Conservation (phyloP, 2,329 filamentous ascomycete genomes). For the Pyrenophora tritici-repentis region DNA sequence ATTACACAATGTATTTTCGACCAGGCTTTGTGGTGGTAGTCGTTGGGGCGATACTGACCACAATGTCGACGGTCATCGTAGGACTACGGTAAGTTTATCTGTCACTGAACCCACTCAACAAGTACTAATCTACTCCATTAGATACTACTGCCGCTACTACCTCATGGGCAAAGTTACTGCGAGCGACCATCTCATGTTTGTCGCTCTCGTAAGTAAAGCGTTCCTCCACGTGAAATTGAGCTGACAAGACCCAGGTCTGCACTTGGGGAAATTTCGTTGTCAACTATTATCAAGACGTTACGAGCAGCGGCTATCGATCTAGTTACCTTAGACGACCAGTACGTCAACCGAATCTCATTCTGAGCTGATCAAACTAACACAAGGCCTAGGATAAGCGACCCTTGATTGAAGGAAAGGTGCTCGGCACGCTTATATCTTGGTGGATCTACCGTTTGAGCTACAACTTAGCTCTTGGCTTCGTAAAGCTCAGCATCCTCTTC, state of each 20-base stretch:
- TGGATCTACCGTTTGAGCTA: conserved; percentile 43
- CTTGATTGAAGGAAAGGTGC: conserved; percentile 27
- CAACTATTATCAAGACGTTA: conserved; percentile 44
- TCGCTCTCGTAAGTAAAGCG: conserved; percentile 33
- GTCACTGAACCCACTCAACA: not conserved
- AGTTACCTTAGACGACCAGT: conserved; percentile 36
- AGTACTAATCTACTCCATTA: conserved; percentile 16
- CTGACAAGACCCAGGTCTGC: conserved; percentile 32
- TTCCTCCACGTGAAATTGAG: not conserved
- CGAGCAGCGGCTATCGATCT: conserved; percentile 32
- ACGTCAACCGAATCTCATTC: not conserved
- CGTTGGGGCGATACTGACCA: conserved; percentile 42
- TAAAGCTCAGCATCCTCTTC: conserved; percentile 41
- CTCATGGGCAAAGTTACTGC: conserved; percentile 37
- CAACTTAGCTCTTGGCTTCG: conserved; percentile 36
- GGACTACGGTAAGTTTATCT: conserved; percentile 33
- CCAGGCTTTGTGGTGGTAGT: conserved; percentile 44
- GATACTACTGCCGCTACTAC: conserved; percentile 44
- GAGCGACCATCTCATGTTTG: conserved; percentile 44
- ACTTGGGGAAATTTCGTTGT: conserved; percentile 45
- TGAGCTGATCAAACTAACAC: conserved; percentile 10
- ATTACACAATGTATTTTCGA: conserved; percentile 31
- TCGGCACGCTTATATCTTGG: conserved; percentile 40
- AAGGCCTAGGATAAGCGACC: conserved; percentile 35
- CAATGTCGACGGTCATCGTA: conserved; percentile 42